Conservation (phyloP, 2,329 filamentous ascomycete species). For the Torrubiellomyces zombiae region DNA sequence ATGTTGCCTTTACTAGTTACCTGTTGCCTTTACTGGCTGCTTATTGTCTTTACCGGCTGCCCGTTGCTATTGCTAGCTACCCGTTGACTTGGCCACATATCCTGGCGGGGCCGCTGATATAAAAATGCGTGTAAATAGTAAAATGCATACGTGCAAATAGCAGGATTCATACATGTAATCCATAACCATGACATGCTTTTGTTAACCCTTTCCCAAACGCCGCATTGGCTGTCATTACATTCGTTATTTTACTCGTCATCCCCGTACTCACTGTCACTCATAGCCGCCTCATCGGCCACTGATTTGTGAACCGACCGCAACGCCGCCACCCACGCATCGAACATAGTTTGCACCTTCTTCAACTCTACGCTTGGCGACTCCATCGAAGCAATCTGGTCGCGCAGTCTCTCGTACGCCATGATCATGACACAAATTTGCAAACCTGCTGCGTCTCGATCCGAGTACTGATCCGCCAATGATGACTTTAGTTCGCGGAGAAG, state of each 20-base stretch:
- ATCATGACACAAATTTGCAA: constrained; percentile 41
- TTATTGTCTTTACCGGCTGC: too few relatives aligned
- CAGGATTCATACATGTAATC: too few relatives aligned
- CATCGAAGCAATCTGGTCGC: constrained; percentile 25
- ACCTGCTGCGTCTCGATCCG: constrained; percentile 20
- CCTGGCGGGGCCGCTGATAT: too few relatives aligned
- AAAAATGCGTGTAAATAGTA: too few relatives aligned
- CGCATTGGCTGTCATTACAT: too few relatives aligned
- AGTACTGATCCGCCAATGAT: constrained; percentile 15
- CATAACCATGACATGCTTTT: too few relatives aligned
- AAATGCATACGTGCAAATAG: too few relatives aligned
- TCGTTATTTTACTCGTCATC: constrained; percentile 5
- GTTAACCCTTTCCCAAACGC: too few relatives aligned
- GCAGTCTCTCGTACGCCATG: constrained; percentile 37
- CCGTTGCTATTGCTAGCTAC: too few relatives aligned
- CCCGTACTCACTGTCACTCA: constrained; percentile 13
- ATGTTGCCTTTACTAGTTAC: too few relatives aligned
- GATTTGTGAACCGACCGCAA: constrained; percentile 28
- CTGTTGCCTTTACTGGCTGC: too few relatives aligned
- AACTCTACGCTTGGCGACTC: constrained; percentile 16
- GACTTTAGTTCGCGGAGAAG: constrained; percentile 32
- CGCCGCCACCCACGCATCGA: constrained; percentile 33
- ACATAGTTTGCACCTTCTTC: constrained; percentile 17
- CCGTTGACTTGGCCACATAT: too few relatives aligned
- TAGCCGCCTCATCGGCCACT: constrained; percentile 9